Percentiles rank a stretch among this genome's conserved stretches.
Conservation (phyloP, 2,329 filamentous ascomycete species). For the Sporothrix inflata region DNA sequence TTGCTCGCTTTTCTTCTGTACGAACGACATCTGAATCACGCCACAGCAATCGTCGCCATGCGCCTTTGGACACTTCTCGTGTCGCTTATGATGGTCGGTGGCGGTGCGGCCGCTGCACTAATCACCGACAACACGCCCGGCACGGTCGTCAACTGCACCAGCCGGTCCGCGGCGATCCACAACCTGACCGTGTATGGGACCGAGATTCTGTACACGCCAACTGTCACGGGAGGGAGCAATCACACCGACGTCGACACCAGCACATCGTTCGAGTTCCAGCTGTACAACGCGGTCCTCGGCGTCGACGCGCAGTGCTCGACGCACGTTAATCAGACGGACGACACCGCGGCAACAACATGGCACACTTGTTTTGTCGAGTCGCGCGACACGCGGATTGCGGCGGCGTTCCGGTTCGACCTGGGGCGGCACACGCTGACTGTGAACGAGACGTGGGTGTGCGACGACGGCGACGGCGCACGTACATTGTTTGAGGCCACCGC, state of each 20-base stretch:
- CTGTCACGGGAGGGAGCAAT: neutral
- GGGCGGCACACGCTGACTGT: conserved; percentile 27
- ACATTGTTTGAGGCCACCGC: conserved; percentile 3
- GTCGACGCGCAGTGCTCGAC: conserved; percentile 33
- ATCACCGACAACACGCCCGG: neutral
- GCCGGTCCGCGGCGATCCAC: conserved; percentile 17
- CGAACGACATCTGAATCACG: neutral
- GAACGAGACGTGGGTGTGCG: conserved; percentile 34
- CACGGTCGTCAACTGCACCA: conserved; percentile 25
- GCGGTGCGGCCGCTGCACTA: neutral
- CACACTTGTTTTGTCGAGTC: conserved; percentile 34
- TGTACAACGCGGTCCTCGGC: conserved; percentile 29
- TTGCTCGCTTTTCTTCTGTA: neutral
- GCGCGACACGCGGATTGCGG: conserved; percentile 30
- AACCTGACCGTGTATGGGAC: conserved; percentile 29
- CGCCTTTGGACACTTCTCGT: neutral
- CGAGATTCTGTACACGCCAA: conserved; percentile 28
- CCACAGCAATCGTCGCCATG: neutral
- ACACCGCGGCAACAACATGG: conserved; percentile 15
- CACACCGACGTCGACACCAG: neutral
- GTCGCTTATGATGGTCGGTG: neutral
- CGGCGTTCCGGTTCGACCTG: conserved; percentile 31
- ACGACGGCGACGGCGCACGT: conserved; percentile 28
- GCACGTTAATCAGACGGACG: conserved; percentile 21
- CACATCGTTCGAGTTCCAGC: conserved; percentile 31